A percentile compares a stretch with the other conserved stretches of the same genome.
phyloP scores from a whole-genome alignment of 1,284 basidiomycete genomes.

The Fomitiporia mediterranea region DNA sequence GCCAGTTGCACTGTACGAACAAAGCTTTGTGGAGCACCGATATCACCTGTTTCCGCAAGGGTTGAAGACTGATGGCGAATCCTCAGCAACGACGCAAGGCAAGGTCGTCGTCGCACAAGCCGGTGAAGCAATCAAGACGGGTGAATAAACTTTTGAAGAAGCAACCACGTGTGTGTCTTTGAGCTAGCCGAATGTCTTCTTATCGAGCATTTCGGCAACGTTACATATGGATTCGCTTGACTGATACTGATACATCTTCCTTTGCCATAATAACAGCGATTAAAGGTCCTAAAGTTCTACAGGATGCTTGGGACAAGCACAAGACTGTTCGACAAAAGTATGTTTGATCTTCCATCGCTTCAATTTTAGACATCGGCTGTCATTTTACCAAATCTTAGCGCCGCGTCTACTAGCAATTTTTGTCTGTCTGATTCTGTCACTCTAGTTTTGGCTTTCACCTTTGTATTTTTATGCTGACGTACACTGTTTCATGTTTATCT shows the following conservation, averaged over 20 bases:
- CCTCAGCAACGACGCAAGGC: constrained; percentile 84
- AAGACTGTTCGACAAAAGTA: constrained; percentile 95
- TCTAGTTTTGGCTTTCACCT: constrained; percentile 8
- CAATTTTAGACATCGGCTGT: not conserved
- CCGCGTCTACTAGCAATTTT: not conserved
- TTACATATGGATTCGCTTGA: constrained; percentile 5
- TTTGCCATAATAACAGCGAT: constrained; percentile 48
- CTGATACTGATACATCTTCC: not conserved
- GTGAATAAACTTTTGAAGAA: constrained; percentile 76
- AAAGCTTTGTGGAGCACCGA: not conserved
- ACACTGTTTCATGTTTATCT: constrained; percentile 7
- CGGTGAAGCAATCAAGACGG: constrained; percentile 64
- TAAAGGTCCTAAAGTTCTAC: constrained; percentile 77
- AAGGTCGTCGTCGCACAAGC: constrained; percentile 64
- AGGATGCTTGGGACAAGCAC: constrained; percentile 82
- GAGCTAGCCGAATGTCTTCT: constrained; percentile 4
- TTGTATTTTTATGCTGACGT: not conserved
- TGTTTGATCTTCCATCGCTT: constrained; percentile 29
- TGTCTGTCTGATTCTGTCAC: constrained; percentile 2
- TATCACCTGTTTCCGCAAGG: not conserved
- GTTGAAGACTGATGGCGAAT: constrained; percentile 67
- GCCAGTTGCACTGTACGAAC: not conserved
- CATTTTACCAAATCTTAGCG: not conserved
- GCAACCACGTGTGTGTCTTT: constrained; percentile 54
- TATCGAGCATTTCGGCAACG: not conserved